These are phyloP conservation scores for Neofusicoccum cordaticola DNA, from an alignment of 2,329 filamentous ascomycete species.

Conservation along the genomic window DNA sequence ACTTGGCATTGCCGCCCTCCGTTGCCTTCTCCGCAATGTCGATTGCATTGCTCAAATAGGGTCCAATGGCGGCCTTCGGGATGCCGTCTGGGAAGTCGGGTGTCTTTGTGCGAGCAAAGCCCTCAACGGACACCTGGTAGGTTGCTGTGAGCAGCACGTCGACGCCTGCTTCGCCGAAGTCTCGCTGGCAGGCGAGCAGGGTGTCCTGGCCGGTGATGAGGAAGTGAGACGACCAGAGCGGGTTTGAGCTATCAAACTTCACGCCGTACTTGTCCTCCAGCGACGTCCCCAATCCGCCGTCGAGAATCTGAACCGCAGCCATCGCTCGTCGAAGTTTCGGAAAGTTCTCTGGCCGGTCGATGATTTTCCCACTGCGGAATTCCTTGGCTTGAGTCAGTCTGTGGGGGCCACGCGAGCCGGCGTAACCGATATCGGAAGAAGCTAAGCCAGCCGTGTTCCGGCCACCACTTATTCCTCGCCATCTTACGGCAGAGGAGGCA, in stretches of 20 bases:
- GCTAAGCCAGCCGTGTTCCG: no score
- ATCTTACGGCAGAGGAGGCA: no score
- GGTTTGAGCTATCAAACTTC: background rate
- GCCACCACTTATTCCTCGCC: no score
- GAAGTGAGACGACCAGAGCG: slow-evolving; percentile 2
- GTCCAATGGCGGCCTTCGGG: background rate
- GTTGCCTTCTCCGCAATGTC: background rate
- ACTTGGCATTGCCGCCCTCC: background rate
- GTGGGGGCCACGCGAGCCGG: no score
- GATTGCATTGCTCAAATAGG: background rate
- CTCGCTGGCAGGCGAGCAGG: background rate
- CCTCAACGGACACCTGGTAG: background rate
- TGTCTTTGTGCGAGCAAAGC: background rate
- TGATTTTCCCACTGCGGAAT: no score
- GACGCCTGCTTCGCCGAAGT: background rate
- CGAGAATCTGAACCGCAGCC: background rate
- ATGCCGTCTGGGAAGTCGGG: background rate
- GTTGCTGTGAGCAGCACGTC: slow-evolving; percentile 1
- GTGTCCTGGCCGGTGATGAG: background rate
- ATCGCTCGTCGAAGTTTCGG: no score
- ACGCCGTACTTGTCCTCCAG: background rate
- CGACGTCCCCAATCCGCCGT: background rate
- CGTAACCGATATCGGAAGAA: no score
- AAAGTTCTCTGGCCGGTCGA: no score
- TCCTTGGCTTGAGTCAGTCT: no score